phyloP scores from a whole-genome alignment of 2,329 filamentous ascomycete genomes.

The Fusarium transvaalense region DNA sequence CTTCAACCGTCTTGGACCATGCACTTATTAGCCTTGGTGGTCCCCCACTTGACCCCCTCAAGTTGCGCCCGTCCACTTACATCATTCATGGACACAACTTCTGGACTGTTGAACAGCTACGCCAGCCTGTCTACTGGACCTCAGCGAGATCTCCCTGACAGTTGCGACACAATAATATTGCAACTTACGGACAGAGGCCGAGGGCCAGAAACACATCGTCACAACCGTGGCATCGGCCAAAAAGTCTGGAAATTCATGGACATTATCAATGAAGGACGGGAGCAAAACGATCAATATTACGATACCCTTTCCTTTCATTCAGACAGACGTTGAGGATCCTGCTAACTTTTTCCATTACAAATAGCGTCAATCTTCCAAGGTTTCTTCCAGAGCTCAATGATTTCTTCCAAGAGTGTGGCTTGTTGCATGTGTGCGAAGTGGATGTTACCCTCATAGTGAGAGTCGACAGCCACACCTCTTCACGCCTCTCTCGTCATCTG shows the following conservation, averaged over 20 bases:
- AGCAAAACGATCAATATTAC: neutral
- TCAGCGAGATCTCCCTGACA: constrained; percentile 24
- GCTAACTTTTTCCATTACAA: constrained; percentile 2
- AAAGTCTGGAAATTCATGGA: constrained; percentile 1
- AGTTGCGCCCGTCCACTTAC: constrained; percentile 47
- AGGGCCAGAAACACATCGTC: constrained; percentile 14
- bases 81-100: constrained; percentile 47
- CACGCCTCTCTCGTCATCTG: constrained; percentile 48
- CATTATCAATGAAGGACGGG: neutral
- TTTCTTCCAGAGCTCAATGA: constrained; percentile 9
- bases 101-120: constrained; percentile 15
- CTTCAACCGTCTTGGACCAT: constrained; percentile 18
- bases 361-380: constrained; percentile 18
- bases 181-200: constrained; percentile 24
- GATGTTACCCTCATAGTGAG: constrained; percentile 37
- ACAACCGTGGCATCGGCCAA: constrained; percentile 11
- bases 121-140: constrained; percentile 27
- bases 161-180: constrained; percentile 24
- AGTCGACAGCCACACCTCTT: constrained; percentile 32
- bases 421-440: constrained; percentile 32
- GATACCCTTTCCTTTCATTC: neutral
- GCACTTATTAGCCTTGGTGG: constrained; percentile 31
- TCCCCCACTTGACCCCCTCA: constrained; percentile 41
- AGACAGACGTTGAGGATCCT: neutral
- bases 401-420: constrained; percentile 16